Evolutionary conservation across 2,329 filamentous ascomycete genomes (phyloP).

Genomic region (Xylaria sp.): DNA sequence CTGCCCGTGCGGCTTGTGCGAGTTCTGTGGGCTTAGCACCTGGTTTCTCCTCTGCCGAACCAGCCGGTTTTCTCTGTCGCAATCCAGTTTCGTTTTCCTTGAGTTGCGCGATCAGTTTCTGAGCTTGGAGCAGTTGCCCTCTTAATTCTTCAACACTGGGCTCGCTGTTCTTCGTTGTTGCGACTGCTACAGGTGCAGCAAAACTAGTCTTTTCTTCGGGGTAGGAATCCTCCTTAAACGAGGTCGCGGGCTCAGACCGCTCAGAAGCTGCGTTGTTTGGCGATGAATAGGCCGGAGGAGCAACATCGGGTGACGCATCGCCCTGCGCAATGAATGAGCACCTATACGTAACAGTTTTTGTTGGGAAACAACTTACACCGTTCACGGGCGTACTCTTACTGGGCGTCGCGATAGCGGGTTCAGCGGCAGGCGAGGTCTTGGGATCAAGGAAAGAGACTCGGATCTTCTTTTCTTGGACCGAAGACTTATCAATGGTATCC

Average conservation of each 20-base stretch:
- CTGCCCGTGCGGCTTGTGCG: slow-evolving; percentile 64
- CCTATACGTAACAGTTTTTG: slow-evolving; percentile 22
- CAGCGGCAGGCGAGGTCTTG: slow-evolving; percentile 56
- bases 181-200: slow-evolving; percentile 57
- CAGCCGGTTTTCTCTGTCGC: slow-evolving; percentile 79
- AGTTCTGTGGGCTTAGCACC: slow-evolving; percentile 55
- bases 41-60: slow-evolving; percentile 62
- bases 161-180: slow-evolving; percentile 59
- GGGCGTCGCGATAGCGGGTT: slow-evolving; percentile 51
- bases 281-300: slow-evolving; percentile 59
- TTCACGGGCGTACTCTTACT: slow-evolving; percentile 55
- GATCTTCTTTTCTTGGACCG: slow-evolving; percentile 94
- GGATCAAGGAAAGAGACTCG: slow-evolving; percentile 85
- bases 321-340: slow-evolving; percentile 41
- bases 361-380: slow-evolving; percentile 50
- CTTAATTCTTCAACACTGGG: slow-evolving; percentile 70
- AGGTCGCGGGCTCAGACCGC: slow-evolving; percentile 48
- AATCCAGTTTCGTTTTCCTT: slow-evolving; percentile 75
- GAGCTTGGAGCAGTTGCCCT: slow-evolving; percentile 78
- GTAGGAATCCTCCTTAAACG: slow-evolving; percentile 45
- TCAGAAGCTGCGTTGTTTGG: slow-evolving; percentile 53
- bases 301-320: slow-evolving; percentile 58
- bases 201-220: slow-evolving; percentile 47
- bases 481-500: slow-evolving; percentile 79
- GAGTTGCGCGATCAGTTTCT: slow-evolving; percentile 76